These are phyloP conservation scores for Salix dunnii DNA, from an alignment of 345 rosid genomes.

Conservation along the genomic window DNA sequence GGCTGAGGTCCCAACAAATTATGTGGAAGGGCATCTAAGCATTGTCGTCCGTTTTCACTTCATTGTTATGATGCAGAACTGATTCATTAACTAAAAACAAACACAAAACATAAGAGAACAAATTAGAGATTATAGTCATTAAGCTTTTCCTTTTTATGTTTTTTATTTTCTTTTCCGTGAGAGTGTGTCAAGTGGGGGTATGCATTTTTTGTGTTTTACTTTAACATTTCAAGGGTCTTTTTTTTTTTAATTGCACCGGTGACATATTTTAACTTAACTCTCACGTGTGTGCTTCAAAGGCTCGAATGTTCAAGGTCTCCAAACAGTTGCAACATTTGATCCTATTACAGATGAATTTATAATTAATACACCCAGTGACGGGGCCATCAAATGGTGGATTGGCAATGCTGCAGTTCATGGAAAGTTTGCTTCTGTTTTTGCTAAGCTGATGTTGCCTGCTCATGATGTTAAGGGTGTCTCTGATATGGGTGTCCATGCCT, in stretches of 20 bases:
- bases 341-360: constrained; percentile 74
- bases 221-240: neutral
- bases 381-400: constrained; percentile 99
- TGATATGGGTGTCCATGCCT: constrained; percentile 98
- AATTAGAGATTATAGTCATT: neutral
- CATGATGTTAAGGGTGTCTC: constrained; percentile 65
- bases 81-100: neutral
- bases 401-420: constrained; percentile 99
- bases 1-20: neutral
- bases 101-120: neutral
- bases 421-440: constrained; percentile 90
- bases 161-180: neutral
- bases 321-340: constrained; percentile 84
- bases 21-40: neutral
- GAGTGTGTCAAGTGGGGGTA: neutral
- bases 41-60: neutral
- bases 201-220: neutral
- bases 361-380: constrained; percentile 81
- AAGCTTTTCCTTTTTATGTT: neutral
- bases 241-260: neutral
- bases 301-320: constrained; percentile 95
- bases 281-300: constrained; percentile 40
- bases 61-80: neutral
- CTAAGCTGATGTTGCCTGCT: constrained; percentile 79
- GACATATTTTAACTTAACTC: constrained; percentile 4